phyloP scores from a whole-genome alignment of 352 stramenopile genomes.

The Vaucheria bursata region DNA sequence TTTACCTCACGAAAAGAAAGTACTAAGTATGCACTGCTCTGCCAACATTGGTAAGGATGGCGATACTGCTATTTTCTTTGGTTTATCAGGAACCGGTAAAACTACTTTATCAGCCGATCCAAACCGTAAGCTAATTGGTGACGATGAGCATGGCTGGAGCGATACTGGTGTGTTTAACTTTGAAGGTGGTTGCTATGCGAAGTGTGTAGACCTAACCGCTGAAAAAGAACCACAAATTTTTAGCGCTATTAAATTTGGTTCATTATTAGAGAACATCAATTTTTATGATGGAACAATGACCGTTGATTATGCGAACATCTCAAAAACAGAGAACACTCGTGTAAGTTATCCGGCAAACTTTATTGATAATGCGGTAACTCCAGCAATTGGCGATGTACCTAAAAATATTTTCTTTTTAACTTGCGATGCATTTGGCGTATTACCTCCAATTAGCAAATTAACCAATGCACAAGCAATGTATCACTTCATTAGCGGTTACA shows the following conservation, averaged over 20 bases:
- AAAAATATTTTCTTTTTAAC: slow-evolving; percentile 95
- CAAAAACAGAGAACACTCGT: slow-evolving; percentile 94
- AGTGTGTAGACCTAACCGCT: slow-evolving; percentile 91
- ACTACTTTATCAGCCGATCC: slow-evolving; percentile 72
- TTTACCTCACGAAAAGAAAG: slow-evolving; percentile 81
- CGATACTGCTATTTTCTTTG: slow-evolving; percentile 95
- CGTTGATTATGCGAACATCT: slow-evolving; percentile 87
- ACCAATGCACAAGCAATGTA: slow-evolving; percentile 83
- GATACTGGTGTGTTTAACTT: slow-evolving; percentile 98
- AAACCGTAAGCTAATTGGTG: slow-evolving; percentile 68
- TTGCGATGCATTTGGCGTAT: slow-evolving; percentile 93
- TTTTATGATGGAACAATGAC: slow-evolving; percentile 58
- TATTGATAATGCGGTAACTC: slow-evolving; percentile 87
- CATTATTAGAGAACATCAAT: slow-evolving; percentile 92
- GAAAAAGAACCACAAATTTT: slow-evolving; percentile 97
- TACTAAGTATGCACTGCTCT: slow-evolving; percentile 96
- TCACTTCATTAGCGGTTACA: slow-evolving; percentile 96
- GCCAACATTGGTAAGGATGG: slow-evolving; percentile 88
- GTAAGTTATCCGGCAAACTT: slow-evolving; percentile 99
- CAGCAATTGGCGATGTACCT: slow-evolving; percentile 81
- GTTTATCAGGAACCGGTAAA: slow-evolving; percentile 84
- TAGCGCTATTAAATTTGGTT: slow-evolving; percentile 86
- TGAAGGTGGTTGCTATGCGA: slow-evolving; percentile 97
- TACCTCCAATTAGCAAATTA: slow-evolving; percentile 65
- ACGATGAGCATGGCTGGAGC: slow-evolving; percentile 96